Evolutionary conservation across 768 basidiomycete species (phyloP).

Genomic region (Kwoniella heveanensis): DNA sequence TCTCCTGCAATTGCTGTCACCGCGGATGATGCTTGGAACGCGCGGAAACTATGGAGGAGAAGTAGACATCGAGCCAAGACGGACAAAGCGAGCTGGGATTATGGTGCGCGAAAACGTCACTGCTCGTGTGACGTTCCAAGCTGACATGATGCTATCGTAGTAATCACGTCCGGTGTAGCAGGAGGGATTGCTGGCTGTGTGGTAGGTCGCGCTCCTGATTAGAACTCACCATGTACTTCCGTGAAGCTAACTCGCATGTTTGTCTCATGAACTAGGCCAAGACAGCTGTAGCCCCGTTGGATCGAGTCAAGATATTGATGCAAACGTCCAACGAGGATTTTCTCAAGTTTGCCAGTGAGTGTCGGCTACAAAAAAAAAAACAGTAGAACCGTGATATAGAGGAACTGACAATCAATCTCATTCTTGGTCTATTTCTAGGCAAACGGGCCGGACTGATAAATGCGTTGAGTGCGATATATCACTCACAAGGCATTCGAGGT

Average conservation of each 20-base stretch:
- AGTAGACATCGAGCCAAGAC: slow-evolving; percentile 51
- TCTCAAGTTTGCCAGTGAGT: slow-evolving; percentile 83
- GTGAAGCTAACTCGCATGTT: too few species aligned
- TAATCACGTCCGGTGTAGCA: slow-evolving; percentile 80
- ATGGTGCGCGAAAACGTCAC: slow-evolving; percentile 40
- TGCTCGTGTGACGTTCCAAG: slow-evolving; percentile 8
- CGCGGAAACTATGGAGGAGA: slow-evolving; percentile 37
- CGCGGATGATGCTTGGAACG: slow-evolving; percentile 23
- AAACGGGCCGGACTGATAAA: slow-evolving; percentile 81
- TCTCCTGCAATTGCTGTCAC: neutral
- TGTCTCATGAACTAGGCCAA: slow-evolving; percentile 67
- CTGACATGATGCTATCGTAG: slow-evolving; percentile 52
- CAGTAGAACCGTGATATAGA: too few species aligned
- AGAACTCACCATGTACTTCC: too few species aligned
- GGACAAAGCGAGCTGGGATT: slow-evolving; percentile 54
- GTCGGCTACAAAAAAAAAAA: too few species aligned
- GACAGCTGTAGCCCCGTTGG: slow-evolving; percentile 90
- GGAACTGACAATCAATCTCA: too few species aligned
- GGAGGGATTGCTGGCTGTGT: slow-evolving; percentile 93
- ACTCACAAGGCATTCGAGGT: slow-evolving; percentile 67
- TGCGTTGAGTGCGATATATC: slow-evolving; percentile 70
- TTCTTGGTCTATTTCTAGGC: slow-evolving; percentile 65
- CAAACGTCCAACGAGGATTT: slow-evolving; percentile 96
- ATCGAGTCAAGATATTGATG: slow-evolving; percentile 97
- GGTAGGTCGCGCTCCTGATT: slow-evolving; percentile 60